Evolutionary conservation across 208 protist species (phyloP), one percentile per base, ranked within the genome.

Genomic region (Trypanosomatidae sp.): DNA sequence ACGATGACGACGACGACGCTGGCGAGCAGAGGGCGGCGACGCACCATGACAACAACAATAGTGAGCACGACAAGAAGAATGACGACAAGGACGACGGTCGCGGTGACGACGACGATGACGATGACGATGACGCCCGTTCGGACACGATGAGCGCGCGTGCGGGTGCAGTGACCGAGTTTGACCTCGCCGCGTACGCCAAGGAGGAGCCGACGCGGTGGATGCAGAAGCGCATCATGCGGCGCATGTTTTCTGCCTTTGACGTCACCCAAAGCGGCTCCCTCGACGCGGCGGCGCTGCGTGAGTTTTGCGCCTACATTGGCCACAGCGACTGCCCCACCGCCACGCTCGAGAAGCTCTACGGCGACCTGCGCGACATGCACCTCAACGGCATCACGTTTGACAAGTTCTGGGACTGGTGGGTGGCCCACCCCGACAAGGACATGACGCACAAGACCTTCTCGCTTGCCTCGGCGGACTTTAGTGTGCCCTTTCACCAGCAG

Each of bases 231-330:
- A 79, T 95, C 48, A 87, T 92, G 75, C 51, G 40, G n/a, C 78
- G 82, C 53, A 84, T 92, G 72, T 95, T 95, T 53, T 61, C 61
- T 23, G 76, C 82, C 33, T 90, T 95, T 49, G 87, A 95, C 43
- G 74, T 89, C 30, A 78, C 63, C 6, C 79, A 92, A 49, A 49
- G 53, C 11, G 83, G 83, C 37, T 81, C 71, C 51, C 68, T 95
- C 6, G 60, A 72, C 32, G 45, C 48, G 4, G 30, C 58, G 18
- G 69, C 80, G 61, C 43, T 95, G 28, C 71, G 73, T 43, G 60
- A 85, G 35, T 58, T 95, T 42, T 95, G 83, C 61, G 35, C 53
- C 24, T 89, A 90, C 62, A 53, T 83, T 2, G 85, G 85, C 22
- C 68, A 71, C 43, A 56, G 61, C 42, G 54, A 71, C 48, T 58